These are phyloP conservation scores for Alternaria gansuensis DNA, from an alignment of 2,329 filamentous ascomycete species.

Conservation along the genomic window DNA sequence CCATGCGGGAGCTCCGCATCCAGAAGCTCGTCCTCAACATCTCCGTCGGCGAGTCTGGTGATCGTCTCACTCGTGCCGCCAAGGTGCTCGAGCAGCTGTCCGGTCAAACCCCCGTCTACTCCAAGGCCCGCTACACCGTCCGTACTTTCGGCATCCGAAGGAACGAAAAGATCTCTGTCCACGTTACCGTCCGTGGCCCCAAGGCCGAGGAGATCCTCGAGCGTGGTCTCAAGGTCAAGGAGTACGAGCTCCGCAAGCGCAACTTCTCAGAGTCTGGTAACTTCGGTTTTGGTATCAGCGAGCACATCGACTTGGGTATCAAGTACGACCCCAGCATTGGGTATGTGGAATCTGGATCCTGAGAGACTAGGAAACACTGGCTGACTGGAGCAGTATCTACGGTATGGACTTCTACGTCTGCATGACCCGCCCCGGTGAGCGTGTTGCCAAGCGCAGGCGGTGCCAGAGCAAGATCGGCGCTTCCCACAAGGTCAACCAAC, in stretches of 20 bases:
- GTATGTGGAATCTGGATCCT: constrained; percentile 35
- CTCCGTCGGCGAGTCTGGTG: constrained; percentile 99
- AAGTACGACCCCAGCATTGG: constrained; percentile 65
- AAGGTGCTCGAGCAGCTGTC: constrained; percentile 99
- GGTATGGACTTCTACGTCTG: constrained; percentile 99
- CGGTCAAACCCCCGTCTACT: constrained; percentile 99
- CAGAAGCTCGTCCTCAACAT: constrained; percentile 99
- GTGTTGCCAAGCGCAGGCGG: constrained; percentile 93
- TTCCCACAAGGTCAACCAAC: constrained; percentile 90
- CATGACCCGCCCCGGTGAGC: constrained; percentile 99
- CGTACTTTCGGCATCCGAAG: constrained; percentile 99
- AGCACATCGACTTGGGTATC: constrained; percentile 99
- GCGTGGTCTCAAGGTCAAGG: constrained; percentile 99
- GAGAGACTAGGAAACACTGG: constrained; percentile 8
- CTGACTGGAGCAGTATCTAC: constrained; percentile 52
- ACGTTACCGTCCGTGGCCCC: constrained; percentile 99
- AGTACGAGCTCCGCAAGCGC: constrained; percentile 98
- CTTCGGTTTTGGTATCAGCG: constrained; percentile 99
- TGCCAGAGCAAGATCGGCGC: constrained; percentile 85
- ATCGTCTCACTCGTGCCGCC: constrained; percentile 99
- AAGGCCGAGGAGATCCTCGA: constrained; percentile 99
- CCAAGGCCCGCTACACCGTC: constrained; percentile 99
- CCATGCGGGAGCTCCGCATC: constrained; percentile 99
- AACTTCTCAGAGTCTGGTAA: constrained; percentile 98
- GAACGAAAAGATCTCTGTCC: constrained; percentile 98